These are phyloP conservation scores for Umbelopsis vinacea DNA, from an alignment of 192 early-diverging fungal genomes.

Conservation along the genomic window DNA sequence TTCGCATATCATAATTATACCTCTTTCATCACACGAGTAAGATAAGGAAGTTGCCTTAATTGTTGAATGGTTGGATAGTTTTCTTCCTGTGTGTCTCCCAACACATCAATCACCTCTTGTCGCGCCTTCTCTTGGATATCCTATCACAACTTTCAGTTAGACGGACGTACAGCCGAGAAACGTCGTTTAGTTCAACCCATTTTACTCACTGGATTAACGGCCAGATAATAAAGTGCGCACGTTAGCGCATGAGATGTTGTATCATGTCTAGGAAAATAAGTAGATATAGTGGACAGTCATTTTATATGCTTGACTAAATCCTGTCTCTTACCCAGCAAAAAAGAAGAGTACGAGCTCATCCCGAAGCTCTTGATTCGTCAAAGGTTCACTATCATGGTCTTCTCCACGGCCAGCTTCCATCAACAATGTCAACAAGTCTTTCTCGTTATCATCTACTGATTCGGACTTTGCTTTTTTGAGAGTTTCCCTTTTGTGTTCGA, in stretches of 20 bases:
- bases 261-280: conserved; percentile 8
- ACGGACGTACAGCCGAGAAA: not conserved
- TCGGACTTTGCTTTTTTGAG: not conserved
- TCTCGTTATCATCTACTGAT: conserved; percentile 14
- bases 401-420: conserved; percentile 48
- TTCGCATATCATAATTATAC: not conserved
- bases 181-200: too few species aligned
- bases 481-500: conserved; percentile 3
- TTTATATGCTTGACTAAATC: not conserved
- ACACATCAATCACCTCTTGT: conserved; percentile 29
- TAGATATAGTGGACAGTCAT: not conserved
- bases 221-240: conserved; percentile 52
- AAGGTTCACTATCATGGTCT: conserved; percentile 44
- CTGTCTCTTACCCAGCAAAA: conserved; percentile 50
- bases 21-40: conserved; percentile 36
- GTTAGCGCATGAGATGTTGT: conserved; percentile 38
- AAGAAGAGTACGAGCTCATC: conserved; percentile 59
- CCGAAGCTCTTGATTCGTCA: conserved; percentile 40
- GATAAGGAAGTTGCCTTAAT: conserved; percentile 27
- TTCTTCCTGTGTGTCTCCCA: conserved; percentile 31
- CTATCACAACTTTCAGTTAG: not conserved
- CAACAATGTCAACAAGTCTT: conserved; percentile 52
- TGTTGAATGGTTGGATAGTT: conserved; percentile 28
- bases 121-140: conserved; percentile 36
- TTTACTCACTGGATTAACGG: conserved; percentile 34